Conservation (phyloP, 257 asterid species). For the Knoxia roxburghii region DNA sequence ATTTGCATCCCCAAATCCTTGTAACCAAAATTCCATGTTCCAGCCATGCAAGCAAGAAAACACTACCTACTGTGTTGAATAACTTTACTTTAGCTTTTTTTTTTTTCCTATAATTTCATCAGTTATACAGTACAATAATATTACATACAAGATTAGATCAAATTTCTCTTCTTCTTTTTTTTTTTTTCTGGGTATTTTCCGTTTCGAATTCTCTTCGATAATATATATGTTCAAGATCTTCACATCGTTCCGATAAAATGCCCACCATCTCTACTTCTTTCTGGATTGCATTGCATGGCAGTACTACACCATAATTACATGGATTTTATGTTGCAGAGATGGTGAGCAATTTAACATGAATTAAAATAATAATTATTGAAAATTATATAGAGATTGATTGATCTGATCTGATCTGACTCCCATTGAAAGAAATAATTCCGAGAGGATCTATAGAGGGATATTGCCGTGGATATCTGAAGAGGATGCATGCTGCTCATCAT, state of each 20-base stretch:
- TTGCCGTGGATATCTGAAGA: not conserved
- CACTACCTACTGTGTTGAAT: not conserved
- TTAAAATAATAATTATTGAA: slow-evolving; percentile 7
- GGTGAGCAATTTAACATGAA: slow-evolving; percentile 25
- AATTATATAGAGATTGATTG: slow-evolving; percentile 6
- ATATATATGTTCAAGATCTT: slow-evolving; percentile 12
- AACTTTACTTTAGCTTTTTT: too few relatives aligned
- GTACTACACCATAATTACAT: too few relatives aligned
- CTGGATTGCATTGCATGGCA: too few relatives aligned
- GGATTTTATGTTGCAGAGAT: slow-evolving; percentile 20
- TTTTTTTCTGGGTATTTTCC: not conserved
- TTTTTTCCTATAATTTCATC: too few relatives aligned
- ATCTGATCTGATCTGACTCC: too few relatives aligned
- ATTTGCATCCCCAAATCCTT: not conserved
- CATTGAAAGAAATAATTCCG: too few relatives aligned
- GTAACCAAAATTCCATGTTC: slow-evolving; percentile 5
- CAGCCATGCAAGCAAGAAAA: slow-evolving; percentile 1
- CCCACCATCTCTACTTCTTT: slow-evolving; percentile 43
- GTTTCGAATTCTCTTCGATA: slow-evolving; percentile 4
- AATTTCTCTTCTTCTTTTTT: not conserved
- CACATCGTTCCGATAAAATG: slow-evolving; percentile 41
- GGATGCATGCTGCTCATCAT: slow-evolving; percentile 6
- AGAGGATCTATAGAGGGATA: not conserved
- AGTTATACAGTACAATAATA: too few relatives aligned
- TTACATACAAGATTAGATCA: too few relatives aligned